phyloP scores from a whole-genome alignment of 495 filamentous ascomycete species.

The Hypomontagnella monticulosa region DNA sequence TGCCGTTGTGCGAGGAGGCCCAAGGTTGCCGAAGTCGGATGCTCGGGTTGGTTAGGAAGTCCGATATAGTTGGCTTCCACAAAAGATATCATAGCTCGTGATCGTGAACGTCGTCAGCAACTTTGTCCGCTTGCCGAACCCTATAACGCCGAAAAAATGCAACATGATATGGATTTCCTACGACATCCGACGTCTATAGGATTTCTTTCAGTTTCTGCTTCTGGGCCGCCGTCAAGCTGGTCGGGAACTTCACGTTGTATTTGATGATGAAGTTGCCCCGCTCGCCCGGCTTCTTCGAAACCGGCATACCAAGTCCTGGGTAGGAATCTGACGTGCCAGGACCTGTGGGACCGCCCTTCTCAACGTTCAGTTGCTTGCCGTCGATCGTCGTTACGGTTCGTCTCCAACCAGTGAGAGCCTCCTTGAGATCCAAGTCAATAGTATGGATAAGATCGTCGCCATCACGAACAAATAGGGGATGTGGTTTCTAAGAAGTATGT shows the following conservation, averaged over 20 bases:
- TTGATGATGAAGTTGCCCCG: slow-evolving; percentile 90
- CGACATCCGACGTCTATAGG: slow-evolving; percentile 53
- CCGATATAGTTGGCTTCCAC: background rate
- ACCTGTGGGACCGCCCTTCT: slow-evolving; percentile 82
- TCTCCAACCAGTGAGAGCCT: slow-evolving; percentile 95
- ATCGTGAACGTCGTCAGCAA: slow-evolving; percentile 32
- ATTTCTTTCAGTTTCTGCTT: slow-evolving; percentile 83
- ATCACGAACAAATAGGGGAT: slow-evolving; percentile 81
- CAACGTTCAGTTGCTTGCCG: slow-evolving; percentile 79
- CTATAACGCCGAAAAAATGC: slow-evolving; percentile 37
- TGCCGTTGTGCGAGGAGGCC: background rate
- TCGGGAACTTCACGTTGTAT: slow-evolving; percentile 91
- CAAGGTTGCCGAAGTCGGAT: slow-evolving; percentile 1
- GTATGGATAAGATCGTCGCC: slow-evolving; percentile 84
- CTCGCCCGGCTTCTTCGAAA: slow-evolving; percentile 84
- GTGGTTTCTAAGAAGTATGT: slow-evolving; percentile 71
- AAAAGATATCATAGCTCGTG: slow-evolving; percentile 25
- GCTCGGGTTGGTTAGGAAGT: background rate
- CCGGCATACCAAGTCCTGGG: slow-evolving; percentile 87
- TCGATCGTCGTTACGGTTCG: slow-evolving; percentile 94
- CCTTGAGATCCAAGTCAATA: slow-evolving; percentile 87
- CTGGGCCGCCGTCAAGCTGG: slow-evolving; percentile 73
- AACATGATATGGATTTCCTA: slow-evolving; percentile 17
- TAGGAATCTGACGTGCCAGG: slow-evolving; percentile 84
- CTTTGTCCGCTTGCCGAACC: slow-evolving; percentile 22